phyloP scores from a whole-genome alignment of 306 rosid genomes.

The Cyamopsis tetragonoloba region DNA sequence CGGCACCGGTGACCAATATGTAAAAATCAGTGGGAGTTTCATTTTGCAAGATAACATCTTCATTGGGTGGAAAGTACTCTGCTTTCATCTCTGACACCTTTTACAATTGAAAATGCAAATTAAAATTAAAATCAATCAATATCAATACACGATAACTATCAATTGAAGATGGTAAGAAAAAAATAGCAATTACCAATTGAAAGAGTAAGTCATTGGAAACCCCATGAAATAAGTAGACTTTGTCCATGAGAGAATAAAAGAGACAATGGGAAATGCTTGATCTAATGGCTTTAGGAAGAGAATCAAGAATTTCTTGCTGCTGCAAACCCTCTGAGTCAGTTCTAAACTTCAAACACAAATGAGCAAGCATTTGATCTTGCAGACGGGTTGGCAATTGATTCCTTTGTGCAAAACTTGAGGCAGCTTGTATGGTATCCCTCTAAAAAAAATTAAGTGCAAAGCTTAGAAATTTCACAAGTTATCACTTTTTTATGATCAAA shows the following conservation, averaged over 20 bases:
- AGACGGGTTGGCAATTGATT: constrained; percentile 73
- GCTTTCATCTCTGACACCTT: constrained; percentile 99
- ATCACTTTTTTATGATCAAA: too few relatives aligned
- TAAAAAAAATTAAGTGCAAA: constrained; percentile 24
- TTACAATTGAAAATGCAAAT: not conserved
- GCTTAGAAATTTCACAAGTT: not conserved
- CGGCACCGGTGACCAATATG: constrained; percentile 78
- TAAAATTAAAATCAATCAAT: not conserved
- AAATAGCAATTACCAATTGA: constrained; percentile 66
- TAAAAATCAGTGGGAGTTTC: constrained; percentile 98
- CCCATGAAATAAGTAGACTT: constrained; percentile 77
- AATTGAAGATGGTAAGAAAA: not conserved
- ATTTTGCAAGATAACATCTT: constrained; percentile 90
- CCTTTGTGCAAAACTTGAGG: constrained; percentile 89
- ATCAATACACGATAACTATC: not conserved
- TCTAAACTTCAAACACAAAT: constrained; percentile 83
- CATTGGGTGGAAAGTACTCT: constrained; percentile 95
- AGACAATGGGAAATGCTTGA: constrained; percentile 90
- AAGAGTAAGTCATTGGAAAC: constrained; percentile 86
- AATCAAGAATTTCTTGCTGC: constrained; percentile 89
- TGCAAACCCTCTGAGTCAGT: constrained; percentile 93
- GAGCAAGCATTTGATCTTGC: constrained; percentile 96
- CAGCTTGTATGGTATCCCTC: constrained; percentile 97
- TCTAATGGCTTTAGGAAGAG: constrained; percentile 92
- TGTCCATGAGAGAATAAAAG: constrained; percentile 67